Evolutionary conservation across 768 basidiomycete species (phyloP), one percentile per base, ranked within the genome.

Genomic region (Chalciporus pseudorubinellus): DNA sequence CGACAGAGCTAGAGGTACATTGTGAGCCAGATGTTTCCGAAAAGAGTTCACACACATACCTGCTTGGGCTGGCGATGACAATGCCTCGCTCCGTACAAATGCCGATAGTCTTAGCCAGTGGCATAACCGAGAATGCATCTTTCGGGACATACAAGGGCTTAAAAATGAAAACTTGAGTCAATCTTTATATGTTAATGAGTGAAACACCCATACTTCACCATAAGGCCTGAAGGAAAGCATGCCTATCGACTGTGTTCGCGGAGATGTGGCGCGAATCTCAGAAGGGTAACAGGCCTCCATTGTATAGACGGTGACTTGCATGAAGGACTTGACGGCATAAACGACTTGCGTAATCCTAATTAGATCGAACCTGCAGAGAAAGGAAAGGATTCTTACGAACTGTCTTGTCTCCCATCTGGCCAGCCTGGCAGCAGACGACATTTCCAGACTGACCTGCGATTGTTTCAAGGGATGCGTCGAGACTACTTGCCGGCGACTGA

Each of bases 121-220:
- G 71, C 4, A 76, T 79, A 22, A 90, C 71, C 48, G 82, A 77
- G 48, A 78, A 77, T 0, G 82, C 82, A 50, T 91, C 88, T 61
- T 81, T 85, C 1, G 90, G 85, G 42, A 92, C 77, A 56, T 81
- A 85, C 11, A 84, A 78, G 2, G 81, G 69, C 89, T 92, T 55
- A 2, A 49, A 24, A 29, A 21, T n/a, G 26, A 19, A 57, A 10
- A 24, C 26, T 34, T 22, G 26, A 14, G 16, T 59, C 39, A 45
- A 36, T n/a, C 31, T n/a, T 36, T 24, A 31, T 46, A 29, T 13
- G 11, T 34, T 50, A 20, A 46, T 12, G 13, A 52, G 34, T 40
- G 39, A 51, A 52, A 42, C 10, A 14, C 33, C 18, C 79, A 45
- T 56, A 91, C 89, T 66, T 85, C 81, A 36, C 87, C 87, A 59